Conservation (phyloP, 1,284 basidiomycete genomes). For the Rhizoctonia solani region DNA sequence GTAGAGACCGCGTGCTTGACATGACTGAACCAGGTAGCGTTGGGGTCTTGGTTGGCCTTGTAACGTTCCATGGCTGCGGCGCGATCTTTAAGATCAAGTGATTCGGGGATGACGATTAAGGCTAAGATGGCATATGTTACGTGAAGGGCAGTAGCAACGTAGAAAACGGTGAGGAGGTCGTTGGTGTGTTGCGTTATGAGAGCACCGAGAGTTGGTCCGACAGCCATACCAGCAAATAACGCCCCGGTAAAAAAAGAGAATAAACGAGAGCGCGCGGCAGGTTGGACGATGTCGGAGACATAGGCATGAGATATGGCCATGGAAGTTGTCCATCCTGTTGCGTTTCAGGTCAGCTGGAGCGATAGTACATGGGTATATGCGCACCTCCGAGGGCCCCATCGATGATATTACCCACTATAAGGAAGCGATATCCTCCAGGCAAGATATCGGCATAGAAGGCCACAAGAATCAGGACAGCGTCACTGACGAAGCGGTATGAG, state of each 20-base stretch:
- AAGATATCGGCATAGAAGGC: conserved; percentile 58
- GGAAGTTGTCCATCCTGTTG: conserved; percentile 55
- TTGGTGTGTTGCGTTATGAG: conserved; percentile 64
- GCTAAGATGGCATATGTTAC: conserved; percentile 55
- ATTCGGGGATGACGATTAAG: conserved; percentile 74
- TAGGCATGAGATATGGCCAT: conserved; percentile 64
- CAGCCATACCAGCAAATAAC: conserved; percentile 64
- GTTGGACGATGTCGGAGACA: conserved; percentile 60
- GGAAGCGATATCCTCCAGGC: conserved; percentile 82
- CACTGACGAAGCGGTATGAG: conserved; percentile 46
- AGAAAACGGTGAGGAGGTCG: conserved; percentile 70
- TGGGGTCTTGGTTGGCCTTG: conserved; percentile 34
- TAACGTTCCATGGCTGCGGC: conserved; percentile 40
- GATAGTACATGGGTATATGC: conserved; percentile 39
- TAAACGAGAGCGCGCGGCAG: conserved; percentile 59
- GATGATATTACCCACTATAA: conserved; percentile 70
- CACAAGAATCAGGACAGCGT: conserved; percentile 70
- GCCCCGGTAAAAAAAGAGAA: conserved; percentile 68
- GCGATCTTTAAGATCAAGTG: conserved; percentile 52
- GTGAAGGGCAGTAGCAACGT: conserved; percentile 58
- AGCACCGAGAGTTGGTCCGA: conserved; percentile 74
- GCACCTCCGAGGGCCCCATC: conserved; percentile 81
- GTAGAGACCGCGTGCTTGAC: conserved; percentile 30
- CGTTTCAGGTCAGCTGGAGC: neutral
- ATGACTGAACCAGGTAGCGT: conserved; percentile 25